Evolutionary conservation across 2,329 filamentous ascomycete genomes (phyloP).

Genomic region (Colletotrichum sp.): DNA sequence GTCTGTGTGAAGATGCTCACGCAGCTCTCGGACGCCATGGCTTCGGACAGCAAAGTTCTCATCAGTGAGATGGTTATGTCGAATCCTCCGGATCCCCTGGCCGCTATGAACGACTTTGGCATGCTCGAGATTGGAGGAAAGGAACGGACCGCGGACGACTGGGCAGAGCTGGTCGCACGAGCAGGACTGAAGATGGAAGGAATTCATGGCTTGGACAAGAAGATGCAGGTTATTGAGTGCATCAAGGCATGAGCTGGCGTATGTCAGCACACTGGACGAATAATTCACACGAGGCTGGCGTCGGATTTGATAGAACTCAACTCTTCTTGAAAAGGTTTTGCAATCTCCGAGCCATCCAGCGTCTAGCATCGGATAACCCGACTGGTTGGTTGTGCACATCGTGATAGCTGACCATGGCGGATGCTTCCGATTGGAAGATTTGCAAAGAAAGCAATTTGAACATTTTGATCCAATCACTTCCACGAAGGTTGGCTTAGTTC

Average conservation of each 20-base stretch:
- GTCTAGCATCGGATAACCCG: background rate
- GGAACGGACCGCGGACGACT: slow-evolving; percentile 31
- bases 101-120: slow-evolving; percentile 30
- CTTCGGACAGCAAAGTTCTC: slow-evolving; percentile 34
- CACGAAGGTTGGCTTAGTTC: background rate
- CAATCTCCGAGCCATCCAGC: background rate
- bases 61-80: slow-evolving; percentile 34
- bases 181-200: slow-evolving; percentile 32
- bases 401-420: background rate
- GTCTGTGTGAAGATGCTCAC: slow-evolving; percentile 34
- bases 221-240: slow-evolving; percentile 17
- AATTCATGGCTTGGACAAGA: slow-evolving; percentile 19
- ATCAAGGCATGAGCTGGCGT: background rate
- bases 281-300: background rate
- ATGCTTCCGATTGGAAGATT: background rate
- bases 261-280: background rate
- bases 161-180: slow-evolving; percentile 24
- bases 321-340: background rate
- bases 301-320: background rate
- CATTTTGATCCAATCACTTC: background rate
- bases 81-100: slow-evolving; percentile 27
- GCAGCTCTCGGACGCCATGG: slow-evolving; percentile 33
- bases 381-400: background rate
- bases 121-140: slow-evolving; percentile 37
- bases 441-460: background rate